These are phyloP conservation scores for Phytophthora chlamydospora DNA, from an alignment of 352 stramenopile species.

Conservation along the genomic window DNA sequence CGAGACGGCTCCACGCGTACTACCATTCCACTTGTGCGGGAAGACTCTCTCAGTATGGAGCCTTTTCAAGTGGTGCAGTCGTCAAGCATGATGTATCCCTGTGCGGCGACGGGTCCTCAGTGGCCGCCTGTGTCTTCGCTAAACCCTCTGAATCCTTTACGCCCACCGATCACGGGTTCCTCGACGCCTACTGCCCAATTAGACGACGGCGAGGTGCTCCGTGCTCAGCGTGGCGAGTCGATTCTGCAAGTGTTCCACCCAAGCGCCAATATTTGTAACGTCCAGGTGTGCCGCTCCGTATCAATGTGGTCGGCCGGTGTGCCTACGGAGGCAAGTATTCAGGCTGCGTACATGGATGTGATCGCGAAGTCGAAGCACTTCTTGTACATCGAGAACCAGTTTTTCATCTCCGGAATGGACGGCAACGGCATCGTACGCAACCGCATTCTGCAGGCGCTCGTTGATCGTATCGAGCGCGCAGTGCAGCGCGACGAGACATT, in stretches of 20 bases:
- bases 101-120: slow-evolving; percentile 33
- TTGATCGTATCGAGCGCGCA: slow-evolving; percentile 82
- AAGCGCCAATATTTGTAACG: slow-evolving; percentile 76
- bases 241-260: slow-evolving; percentile 74
- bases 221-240: slow-evolving; percentile 65
- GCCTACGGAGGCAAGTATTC: slow-evolving; percentile 82
- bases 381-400: slow-evolving; percentile 95
- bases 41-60: slow-evolving; percentile 64
- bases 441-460: slow-evolving; percentile 82
- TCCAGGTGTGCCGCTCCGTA: slow-evolving; percentile 86
- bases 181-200: slow-evolving; percentile 28
- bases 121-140: slow-evolving; percentile 35
- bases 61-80: slow-evolving; percentile 61
- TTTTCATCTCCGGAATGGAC: slow-evolving; percentile 90
- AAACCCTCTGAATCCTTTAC: slow-evolving; percentile 40
- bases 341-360: slow-evolving; percentile 83
- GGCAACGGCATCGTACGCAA: slow-evolving; percentile 81
- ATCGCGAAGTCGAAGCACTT: slow-evolving; percentile 85
- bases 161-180: slow-evolving; percentile 23
- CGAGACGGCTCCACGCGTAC: slow-evolving; percentile 40
- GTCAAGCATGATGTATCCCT: slow-evolving; percentile 42
- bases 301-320: slow-evolving; percentile 90
- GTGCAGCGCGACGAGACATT: slow-evolving; percentile 78
- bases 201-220: slow-evolving; percentile 57
- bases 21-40: slow-evolving; percentile 58